Evolutionary conservation across 2,329 filamentous ascomycete species (phyloP).

Genomic region (Calonectria pteridis): DNA sequence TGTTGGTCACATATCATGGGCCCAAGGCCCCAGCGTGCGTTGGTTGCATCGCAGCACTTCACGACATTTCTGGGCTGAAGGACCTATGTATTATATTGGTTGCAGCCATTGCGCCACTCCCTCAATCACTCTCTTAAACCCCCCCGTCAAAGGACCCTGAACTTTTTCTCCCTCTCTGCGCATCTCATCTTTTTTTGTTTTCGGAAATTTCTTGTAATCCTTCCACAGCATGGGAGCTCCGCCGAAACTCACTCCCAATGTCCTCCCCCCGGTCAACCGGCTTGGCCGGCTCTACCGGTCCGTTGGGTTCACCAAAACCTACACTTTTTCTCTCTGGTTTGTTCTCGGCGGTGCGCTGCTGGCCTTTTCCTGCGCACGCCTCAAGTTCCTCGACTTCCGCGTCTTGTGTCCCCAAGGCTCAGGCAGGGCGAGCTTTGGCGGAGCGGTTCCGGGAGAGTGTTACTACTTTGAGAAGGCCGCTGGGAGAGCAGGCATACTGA

Average conservation of each 20-base stretch:
- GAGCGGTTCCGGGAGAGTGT: constrained; percentile 54
- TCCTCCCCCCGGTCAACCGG: neutral
- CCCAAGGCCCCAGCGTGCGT: neutral
- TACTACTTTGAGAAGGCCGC: constrained; percentile 50
- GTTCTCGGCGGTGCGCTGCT: constrained; percentile 57
- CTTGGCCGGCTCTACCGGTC: constrained; percentile 53
- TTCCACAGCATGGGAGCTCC: constrained; percentile 10
- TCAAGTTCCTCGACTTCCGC: constrained; percentile 43
- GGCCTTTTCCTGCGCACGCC: constrained; percentile 36
- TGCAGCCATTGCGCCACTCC: neutral
- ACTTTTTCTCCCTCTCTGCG: neutral
- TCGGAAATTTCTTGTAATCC: neutral
- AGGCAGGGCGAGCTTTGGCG: constrained; percentile 18
- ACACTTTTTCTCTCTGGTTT: constrained; percentile 69
- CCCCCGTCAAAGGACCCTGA: neutral
- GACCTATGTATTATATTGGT: neutral
- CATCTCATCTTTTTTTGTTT: neutral
- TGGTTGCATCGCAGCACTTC: neutral
- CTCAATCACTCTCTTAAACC: neutral
- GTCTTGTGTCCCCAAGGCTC: constrained; percentile 46
- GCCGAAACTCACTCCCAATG: neutral
- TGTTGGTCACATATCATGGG: neutral
- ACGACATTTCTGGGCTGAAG: neutral
- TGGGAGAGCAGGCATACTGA: constrained; percentile 54
- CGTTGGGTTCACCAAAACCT: constrained; percentile 67